A percentile compares a stretch with the other conserved stretches of the same genome.
phyloP scores from a whole-genome alignment of 2,329 filamentous ascomycete species.

The Aspergillus fischeri region DNA sequence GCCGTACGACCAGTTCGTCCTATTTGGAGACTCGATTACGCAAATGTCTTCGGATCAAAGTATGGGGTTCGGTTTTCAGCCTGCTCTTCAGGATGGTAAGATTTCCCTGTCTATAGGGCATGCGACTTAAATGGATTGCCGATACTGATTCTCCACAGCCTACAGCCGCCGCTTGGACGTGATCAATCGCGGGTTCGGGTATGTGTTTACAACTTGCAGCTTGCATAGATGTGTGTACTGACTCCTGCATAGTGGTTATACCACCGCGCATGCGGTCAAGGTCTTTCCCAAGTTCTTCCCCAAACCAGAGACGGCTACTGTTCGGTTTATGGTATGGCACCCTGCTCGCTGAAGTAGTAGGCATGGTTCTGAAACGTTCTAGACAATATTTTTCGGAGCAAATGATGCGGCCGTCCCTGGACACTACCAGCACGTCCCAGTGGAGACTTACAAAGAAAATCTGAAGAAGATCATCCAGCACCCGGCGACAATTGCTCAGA shows the following conservation, averaged over 20 bases:
- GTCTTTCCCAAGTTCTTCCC: constrained; percentile 69
- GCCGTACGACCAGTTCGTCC: constrained; percentile 68
- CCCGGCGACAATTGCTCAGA: constrained; percentile 63
- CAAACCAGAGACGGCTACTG: constrained; percentile 51
- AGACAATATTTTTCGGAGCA: constrained; percentile 80
- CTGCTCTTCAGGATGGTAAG: constrained; percentile 64
- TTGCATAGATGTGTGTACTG: constrained; percentile 6
- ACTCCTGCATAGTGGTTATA: constrained; percentile 62
- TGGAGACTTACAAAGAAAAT: constrained; percentile 72
- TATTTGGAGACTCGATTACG: constrained; percentile 88
- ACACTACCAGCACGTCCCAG: constrained; percentile 69
- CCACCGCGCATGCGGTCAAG: constrained; percentile 67
- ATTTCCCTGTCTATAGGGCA: not conserved
- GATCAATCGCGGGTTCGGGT: constrained; percentile 78
- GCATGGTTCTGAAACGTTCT: not conserved
- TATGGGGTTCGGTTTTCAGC: constrained; percentile 69
- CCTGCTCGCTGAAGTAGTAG: constrained; percentile 1
- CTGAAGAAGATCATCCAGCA: constrained; percentile 69
- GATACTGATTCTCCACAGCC: constrained; percentile 44
- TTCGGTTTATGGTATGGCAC: constrained; percentile 41
- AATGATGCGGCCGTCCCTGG: constrained; percentile 76
- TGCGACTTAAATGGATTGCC: not conserved
- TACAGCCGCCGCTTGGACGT: constrained; percentile 78
- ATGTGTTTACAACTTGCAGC: constrained; percentile 10
- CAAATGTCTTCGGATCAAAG: constrained; percentile 60